These are phyloP conservation scores for Syncephalastrum sp. DNA, from an alignment of 371 early-diverging fungal species.

Conservation along the genomic window DNA sequence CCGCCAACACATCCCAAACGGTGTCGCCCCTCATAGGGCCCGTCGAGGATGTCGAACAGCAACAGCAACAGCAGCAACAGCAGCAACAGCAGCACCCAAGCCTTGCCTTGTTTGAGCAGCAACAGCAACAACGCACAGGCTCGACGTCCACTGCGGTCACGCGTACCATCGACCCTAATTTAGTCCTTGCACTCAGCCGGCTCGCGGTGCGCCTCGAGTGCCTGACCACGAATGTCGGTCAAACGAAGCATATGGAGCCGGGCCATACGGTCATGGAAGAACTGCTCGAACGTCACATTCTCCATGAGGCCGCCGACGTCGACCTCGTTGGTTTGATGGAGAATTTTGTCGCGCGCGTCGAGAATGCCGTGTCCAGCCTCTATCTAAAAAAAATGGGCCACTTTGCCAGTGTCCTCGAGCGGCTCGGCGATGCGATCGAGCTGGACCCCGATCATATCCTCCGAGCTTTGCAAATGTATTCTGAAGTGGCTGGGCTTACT, in stretches of 20 bases:
- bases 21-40: constrained; percentile 3
- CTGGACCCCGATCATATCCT: constrained; percentile 51
- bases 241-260: background rate
- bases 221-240: constrained; percentile 36
- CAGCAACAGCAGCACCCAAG: too few species aligned
- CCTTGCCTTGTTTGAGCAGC: too few species aligned
- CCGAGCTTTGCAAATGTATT: constrained; percentile 56
- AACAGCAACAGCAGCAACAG: too few species aligned
- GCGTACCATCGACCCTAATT: constrained; percentile 37
- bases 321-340: constrained; percentile 58
- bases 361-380: constrained; percentile 55
- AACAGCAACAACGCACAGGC: too few species aligned
- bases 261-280: background rate
- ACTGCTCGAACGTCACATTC: constrained; percentile 36
- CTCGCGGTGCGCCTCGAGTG: constrained; percentile 58
- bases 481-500: constrained; percentile 21
- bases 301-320: constrained; percentile 57
- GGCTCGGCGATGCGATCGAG: constrained; percentile 46
- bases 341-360: constrained; percentile 60
- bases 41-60: too few species aligned
- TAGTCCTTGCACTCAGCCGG: constrained; percentile 42
- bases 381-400: constrained; percentile 47
- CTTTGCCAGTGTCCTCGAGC: constrained; percentile 48
- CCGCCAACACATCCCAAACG: background rate
- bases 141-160: too few species aligned